Evolutionary conservation across 2,329 filamentous ascomycete species (phyloP).

Genomic region (Epichloe gansuensis): DNA sequence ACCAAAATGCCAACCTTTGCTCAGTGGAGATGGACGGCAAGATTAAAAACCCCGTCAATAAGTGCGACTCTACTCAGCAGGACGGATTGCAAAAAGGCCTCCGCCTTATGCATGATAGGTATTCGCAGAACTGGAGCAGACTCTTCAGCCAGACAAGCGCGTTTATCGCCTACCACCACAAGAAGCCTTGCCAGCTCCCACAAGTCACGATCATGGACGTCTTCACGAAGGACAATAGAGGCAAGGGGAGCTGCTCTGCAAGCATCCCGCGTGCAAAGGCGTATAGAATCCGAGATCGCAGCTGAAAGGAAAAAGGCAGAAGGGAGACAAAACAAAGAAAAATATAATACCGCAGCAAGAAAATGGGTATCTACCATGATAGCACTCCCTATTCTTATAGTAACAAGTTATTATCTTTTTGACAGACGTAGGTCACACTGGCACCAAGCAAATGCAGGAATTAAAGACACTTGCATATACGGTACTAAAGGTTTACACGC

Average conservation of each 20-base stretch:
- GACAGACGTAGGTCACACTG: conserved; percentile 30
- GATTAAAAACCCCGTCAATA: no score
- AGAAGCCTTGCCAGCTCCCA: neutral
- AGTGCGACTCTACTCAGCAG: neutral
- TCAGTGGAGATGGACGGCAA: no score
- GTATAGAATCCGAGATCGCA: conserved; percentile 8
- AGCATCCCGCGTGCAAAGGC: conserved; percentile 11
- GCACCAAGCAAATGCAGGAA: neutral
- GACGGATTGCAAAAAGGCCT: neutral
- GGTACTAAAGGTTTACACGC: neutral
- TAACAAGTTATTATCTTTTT: conserved; percentile 42
- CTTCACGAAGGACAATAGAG: conserved; percentile 6
- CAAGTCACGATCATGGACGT: no score
- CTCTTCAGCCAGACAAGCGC: neutral
- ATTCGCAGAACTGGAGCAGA: neutral
- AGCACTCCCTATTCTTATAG: conserved; percentile 39
- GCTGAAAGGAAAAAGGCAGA: conserved; percentile 10
- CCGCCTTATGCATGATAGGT: neutral
- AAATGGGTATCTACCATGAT: conserved; percentile 36
- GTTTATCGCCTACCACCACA: neutral
- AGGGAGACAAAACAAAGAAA: conserved; percentile 25
- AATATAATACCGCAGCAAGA: conserved; percentile 31
- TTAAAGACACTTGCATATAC: neutral
- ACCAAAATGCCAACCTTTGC: no score
- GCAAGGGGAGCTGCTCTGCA: conserved; percentile 12